phyloP scores from a whole-genome alignment of 2,329 filamentous ascomycete genomes.

The Penicillium thymicola region DNA sequence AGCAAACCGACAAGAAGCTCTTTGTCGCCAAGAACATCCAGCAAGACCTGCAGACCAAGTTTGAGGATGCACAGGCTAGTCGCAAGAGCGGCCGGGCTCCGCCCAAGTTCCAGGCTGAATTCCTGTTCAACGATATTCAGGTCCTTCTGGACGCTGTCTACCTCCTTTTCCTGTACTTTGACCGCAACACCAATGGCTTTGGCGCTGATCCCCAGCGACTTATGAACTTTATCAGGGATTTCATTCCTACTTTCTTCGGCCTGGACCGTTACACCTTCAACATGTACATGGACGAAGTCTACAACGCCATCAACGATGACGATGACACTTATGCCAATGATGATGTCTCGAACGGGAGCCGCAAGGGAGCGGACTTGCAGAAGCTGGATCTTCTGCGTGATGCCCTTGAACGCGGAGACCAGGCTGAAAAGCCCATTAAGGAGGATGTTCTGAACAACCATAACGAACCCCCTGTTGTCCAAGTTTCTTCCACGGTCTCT shows the following conservation, averaged over 20 bases:
- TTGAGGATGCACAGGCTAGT: constrained; percentile 81
- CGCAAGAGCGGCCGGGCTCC: constrained; percentile 60
- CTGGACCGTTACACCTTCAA: constrained; percentile 67
- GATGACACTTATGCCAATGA: constrained; percentile 74
- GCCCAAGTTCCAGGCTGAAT: constrained; percentile 70
- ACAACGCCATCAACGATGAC: constrained; percentile 69
- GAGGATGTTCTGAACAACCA: constrained; percentile 78
- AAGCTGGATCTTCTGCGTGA: constrained; percentile 76
- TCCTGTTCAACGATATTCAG: constrained; percentile 68
- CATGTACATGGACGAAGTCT: constrained; percentile 64
- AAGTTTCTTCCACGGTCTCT: constrained; percentile 34
- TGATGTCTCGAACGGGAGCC: constrained; percentile 68
- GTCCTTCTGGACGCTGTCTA: constrained; percentile 56
- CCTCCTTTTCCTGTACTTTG: constrained; percentile 48
- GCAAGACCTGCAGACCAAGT: constrained; percentile 85
- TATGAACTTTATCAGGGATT: constrained; percentile 71
- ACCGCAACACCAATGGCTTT: constrained; percentile 50
- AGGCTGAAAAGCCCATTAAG: constrained; percentile 65
- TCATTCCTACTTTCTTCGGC: constrained; percentile 73
- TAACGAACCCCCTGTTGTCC: constrained; percentile 79
- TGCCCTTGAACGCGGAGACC: constrained; percentile 72
- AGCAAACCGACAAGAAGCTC: constrained; percentile 83
- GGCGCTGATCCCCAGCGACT: constrained; percentile 67
- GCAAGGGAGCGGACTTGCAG: constrained; percentile 63
- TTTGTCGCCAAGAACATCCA: constrained; percentile 87